Conservation (phyloP, 768 basidiomycete species). For the Psilocybe cubensis region DNA sequence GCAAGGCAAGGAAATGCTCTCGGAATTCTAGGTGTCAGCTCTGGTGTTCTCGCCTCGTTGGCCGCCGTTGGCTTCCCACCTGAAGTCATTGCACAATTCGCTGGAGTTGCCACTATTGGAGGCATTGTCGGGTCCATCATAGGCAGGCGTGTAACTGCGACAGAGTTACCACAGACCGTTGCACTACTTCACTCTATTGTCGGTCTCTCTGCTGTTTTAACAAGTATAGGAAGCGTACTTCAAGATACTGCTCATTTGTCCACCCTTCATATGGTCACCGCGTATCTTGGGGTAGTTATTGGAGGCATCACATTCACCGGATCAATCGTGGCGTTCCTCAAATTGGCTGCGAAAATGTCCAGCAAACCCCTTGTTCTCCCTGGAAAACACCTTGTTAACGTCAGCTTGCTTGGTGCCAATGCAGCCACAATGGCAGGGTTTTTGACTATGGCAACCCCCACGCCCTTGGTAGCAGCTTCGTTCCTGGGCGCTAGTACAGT, state of each 20-base stretch:
- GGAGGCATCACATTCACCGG: slow-evolving; percentile 91
- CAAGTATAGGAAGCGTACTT: slow-evolving; percentile 82
- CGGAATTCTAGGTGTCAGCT: slow-evolving; percentile 84
- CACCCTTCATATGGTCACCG: slow-evolving; percentile 78
- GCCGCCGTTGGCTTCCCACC: slow-evolving; percentile 83
- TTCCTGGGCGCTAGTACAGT: slow-evolving; percentile 75
- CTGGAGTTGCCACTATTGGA: slow-evolving; percentile 75
- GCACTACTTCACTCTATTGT: slow-evolving; percentile 87
- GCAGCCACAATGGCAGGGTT: slow-evolving; percentile 77
- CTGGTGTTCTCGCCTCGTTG: slow-evolving; percentile 80
- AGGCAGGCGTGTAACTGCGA: slow-evolving; percentile 83
- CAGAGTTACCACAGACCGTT: slow-evolving; percentile 83
- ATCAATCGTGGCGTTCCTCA: slow-evolving; percentile 88
- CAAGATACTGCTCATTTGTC: slow-evolving; percentile 70
- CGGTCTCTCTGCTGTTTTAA: slow-evolving; percentile 87
- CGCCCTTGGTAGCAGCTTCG: slow-evolving; percentile 76
- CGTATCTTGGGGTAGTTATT: slow-evolving; percentile 85
- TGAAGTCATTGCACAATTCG: slow-evolving; percentile 78
- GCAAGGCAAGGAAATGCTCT: slow-evolving; percentile 88
- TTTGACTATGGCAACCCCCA: slow-evolving; percentile 62
- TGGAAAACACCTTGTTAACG: slow-evolving; percentile 78
- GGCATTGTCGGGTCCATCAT: slow-evolving; percentile 71
- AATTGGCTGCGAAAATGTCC: slow-evolving; percentile 82
- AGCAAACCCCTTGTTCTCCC: slow-evolving; percentile 75
- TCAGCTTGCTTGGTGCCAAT: slow-evolving; percentile 73